Evolutionary conservation across 176 grass and related monocot species (phyloP).

Genomic region (Urochloa ruziziensis): DNA sequence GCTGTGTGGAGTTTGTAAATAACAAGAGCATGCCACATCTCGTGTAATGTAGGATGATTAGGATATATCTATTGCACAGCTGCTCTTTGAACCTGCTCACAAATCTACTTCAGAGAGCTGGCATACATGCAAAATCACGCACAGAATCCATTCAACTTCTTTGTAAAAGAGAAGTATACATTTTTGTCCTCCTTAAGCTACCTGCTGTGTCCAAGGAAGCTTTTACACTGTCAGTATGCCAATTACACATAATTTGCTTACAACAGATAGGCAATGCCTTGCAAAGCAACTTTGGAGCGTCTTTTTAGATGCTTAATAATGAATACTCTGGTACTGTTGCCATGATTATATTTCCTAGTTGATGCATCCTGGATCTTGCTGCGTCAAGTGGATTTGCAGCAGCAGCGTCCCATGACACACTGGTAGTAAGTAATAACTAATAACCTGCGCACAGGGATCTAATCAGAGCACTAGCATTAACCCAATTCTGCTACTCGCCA

Average conservation of each 20-base stretch:
- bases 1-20: neutral
- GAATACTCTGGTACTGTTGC: neutral
- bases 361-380: neutral
- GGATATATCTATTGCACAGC: neutral
- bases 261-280: neutral
- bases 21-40: neutral
- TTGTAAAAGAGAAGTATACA: neutral
- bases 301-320: neutral
- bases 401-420: neutral
- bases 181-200: neutral
- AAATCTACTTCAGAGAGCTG: neutral
- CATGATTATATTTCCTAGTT: neutral
- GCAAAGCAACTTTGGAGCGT: neutral
- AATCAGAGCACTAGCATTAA: neutral
- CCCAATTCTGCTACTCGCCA: neutral
- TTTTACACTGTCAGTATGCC: conserved; percentile 10
- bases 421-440: neutral
- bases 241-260: neutral
- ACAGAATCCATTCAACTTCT: neutral
- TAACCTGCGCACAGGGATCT: neutral
- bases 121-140: too few species aligned
- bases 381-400: neutral
- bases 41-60: neutral
- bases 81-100: neutral
- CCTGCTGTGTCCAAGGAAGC: neutral